phyloP scores from a whole-genome alignment of 257 asterid species.

The Prunella vulgaris region DNA sequence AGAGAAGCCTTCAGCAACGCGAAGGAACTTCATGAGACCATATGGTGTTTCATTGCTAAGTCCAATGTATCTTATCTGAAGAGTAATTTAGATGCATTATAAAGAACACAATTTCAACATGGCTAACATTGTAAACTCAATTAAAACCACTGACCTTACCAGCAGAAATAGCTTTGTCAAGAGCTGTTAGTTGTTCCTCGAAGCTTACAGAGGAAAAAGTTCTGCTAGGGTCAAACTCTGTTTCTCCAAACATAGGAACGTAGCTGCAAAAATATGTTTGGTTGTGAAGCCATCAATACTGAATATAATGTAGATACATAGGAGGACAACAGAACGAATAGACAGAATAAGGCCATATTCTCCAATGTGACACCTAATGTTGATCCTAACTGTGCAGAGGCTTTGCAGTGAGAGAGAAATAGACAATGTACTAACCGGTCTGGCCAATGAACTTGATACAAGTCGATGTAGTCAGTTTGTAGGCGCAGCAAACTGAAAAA shows the following conservation, averaged over 20 bases:
- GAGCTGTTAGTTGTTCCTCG: slow-evolving; percentile 76
- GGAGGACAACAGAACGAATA: slow-evolving; percentile 14
- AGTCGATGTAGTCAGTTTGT: slow-evolving; percentile 70
- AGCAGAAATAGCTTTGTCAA: slow-evolving; percentile 61
- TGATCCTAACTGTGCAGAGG: not conserved
- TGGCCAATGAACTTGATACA: slow-evolving; percentile 98
- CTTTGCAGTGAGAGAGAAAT: slow-evolving; percentile 17
- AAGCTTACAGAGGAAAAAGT: slow-evolving; percentile 50
- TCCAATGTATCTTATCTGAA: slow-evolving; percentile 84
- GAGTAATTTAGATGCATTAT: slow-evolving; percentile 14
- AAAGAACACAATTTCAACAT: slow-evolving; percentile 4
- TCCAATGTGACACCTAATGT: not conserved
- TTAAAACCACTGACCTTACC: slow-evolving; percentile 71
- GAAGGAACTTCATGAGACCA: slow-evolving; percentile 85
- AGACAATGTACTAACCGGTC: slow-evolving; percentile 70
- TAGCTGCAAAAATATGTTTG: slow-evolving; percentile 33
- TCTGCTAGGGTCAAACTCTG: slow-evolving; percentile 55
- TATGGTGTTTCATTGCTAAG: slow-evolving; percentile 92
- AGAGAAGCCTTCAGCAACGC: slow-evolving; percentile 43
- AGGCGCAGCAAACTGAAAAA: slow-evolving; percentile 66
- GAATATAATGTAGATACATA: not conserved
- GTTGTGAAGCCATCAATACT: slow-evolving; percentile 4
- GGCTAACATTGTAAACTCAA: not conserved
- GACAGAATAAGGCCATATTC: not conserved
- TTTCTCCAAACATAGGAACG: slow-evolving; percentile 90